Evolutionary conservation across 768 basidiomycete species (phyloP), one percentile per base, ranked within the genome.

Genomic region (Terana coerulea): DNA sequence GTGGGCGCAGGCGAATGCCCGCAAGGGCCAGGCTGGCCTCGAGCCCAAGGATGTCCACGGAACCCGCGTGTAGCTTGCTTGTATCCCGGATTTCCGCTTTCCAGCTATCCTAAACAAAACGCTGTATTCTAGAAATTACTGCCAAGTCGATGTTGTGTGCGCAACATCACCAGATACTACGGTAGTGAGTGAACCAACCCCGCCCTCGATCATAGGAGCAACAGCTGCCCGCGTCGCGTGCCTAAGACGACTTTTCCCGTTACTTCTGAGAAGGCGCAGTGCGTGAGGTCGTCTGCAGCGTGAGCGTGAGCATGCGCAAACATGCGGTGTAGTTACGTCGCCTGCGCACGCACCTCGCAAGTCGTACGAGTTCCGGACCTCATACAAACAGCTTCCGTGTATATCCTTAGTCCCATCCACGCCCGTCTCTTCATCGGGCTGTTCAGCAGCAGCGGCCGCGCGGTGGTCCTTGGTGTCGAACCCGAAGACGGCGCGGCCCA

Each of bases 1-100:
- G 64, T 93, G 91, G 91, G 91, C 88, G 3, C 85, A 91, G 60
- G 84, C 89, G 50, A 91, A 92, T 72, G 80, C 85, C 61, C 82
- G 84, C 65, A 90, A 87, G 67, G 91, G 91, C 6, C 88, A 91
- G 61, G 81, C 79, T 40, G 88, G 92, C 43, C 87, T 91, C 52
- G 66, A 75, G 3, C 77, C 88, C 51, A 75, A 86, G 61, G 89
- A 92, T 61, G 91, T 92, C 29, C 93, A 95, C 65, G 83, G 84
- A 30, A 74, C 72, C 59, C 80, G 85, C 25, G 70, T 76, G 26
- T 71, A 47, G 35, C 4, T n/a, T n/a, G n/a, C n/a, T 11, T 9
- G 3, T 15, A 39, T 19, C 5, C 17, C n/a, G 14, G 17, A 19
- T 39, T 39, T 17, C 17, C 11, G 17, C 17, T 15, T 5, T 39